Base-by-base conservation (phyloP, 2,329 filamentous ascomycete species). In the Cladosporium halotolerans region DNA sequence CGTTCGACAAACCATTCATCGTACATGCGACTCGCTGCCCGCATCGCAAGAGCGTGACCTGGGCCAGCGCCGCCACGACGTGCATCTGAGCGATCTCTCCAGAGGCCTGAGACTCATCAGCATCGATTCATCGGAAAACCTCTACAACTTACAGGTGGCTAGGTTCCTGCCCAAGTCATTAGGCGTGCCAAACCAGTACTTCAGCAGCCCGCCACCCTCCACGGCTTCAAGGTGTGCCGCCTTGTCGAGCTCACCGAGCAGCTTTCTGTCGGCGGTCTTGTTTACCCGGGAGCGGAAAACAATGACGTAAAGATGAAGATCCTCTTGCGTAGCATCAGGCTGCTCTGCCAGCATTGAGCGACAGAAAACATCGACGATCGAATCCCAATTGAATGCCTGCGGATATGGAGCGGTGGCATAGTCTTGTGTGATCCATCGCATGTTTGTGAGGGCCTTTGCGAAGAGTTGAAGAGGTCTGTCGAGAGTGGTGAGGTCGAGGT, bases 101-200 rank as follows among this genome's bases (percentile, higher is more conserved):
- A 76, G 72, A 88, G 66, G 78, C 90, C 77, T 86, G 73, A 14
- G 16, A 39, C 36, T 9, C n/a, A 14, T 39, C 36, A 39, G 13
- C 1, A 39, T 39, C 10, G 8, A 14, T 14, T 14, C 1, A 39
- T 2, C 4, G 8, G 8, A 36, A 11, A n/a, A 2, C 18, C 36
- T 39, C 10, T 4, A 28, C 9, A 23, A 62, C 68, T 58, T 46
- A 75, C 74, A 76, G 45, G 90, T 96, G 41, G 91, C 91, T 63
- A 96, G 70, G 72, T 96, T 96, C 64, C 82, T 77, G 57, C 85
- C 78, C 48, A 86, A 76, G 41, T 69, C 73, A 71, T 95, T 83
- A 16, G 86, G 84, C 33, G 74, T 76, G 2, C 89, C 89, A 69
- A 95, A 96, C 89, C 91, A 96, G 71, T 96, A 96, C 70, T 95